phyloP scores from a whole-genome alignment of 768 basidiomycete species.

The Mycena venus region DNA sequence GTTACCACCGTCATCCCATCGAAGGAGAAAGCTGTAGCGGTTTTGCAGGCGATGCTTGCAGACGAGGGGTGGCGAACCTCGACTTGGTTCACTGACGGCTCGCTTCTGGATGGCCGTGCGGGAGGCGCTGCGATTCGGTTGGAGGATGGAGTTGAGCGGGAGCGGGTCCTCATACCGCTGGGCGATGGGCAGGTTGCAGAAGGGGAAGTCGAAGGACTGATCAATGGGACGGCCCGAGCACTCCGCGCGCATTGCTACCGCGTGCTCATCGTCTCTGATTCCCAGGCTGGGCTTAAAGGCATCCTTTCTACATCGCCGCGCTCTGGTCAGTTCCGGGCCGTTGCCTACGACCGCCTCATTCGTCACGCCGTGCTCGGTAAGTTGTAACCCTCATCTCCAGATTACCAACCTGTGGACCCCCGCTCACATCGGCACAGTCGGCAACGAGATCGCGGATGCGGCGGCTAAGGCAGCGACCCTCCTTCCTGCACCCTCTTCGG shows the following conservation, averaged over 20 bases:
- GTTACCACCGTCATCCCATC: background rate
- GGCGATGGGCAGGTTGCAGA: too few species aligned
- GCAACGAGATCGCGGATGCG: slow-evolving; percentile 9
- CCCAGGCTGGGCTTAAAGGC: background rate
- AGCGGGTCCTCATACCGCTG: background rate
- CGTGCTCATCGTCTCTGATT: too few species aligned
- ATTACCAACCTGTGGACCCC: slow-evolving; percentile 9
- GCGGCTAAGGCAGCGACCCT: background rate
- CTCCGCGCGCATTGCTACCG: too few species aligned
- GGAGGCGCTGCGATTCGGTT: background rate
- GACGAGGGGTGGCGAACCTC: background rate
- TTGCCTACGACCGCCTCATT: background rate
- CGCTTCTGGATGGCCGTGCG: background rate
- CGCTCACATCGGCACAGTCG: background rate
- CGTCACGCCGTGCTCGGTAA: too few species aligned
- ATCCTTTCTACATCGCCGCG: background rate
- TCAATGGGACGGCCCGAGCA: too few species aligned
- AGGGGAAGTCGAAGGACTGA: too few species aligned
- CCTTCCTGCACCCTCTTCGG: background rate
- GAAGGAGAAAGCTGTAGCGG: background rate
- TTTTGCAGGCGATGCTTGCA: too few species aligned
- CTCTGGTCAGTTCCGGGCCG: background rate
- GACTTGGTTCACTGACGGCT: background rate
- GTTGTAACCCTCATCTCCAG: too few species aligned
- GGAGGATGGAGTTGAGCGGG: background rate